Conservation (phyloP, 495 filamentous ascomycete genomes). For the Delitschia confertaspora region DNA sequence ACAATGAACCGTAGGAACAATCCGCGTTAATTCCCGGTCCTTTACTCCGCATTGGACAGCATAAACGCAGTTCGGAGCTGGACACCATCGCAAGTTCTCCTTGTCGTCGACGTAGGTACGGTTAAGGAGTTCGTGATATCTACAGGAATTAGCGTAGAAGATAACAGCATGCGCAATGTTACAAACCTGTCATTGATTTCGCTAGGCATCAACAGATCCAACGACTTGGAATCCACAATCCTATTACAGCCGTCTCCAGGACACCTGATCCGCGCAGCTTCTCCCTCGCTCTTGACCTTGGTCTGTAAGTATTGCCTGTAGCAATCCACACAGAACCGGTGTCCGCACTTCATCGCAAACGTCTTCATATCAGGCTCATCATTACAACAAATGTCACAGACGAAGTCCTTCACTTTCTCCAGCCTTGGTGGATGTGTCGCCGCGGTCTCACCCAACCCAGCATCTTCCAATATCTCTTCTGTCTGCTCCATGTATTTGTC, state of each 20-base stretch:
- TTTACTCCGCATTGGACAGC: conserved; percentile 84
- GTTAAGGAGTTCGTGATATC: conserved; percentile 79
- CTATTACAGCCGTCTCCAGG: conserved; percentile 78
- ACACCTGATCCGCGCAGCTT: conserved; percentile 90
- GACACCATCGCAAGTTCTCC: conserved; percentile 92
- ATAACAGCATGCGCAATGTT: not conserved
- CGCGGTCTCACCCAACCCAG: conserved; percentile 65
- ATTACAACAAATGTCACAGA: conserved; percentile 94
- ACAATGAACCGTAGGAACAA: conserved; percentile 86
- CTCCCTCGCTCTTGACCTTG: conserved; percentile 91
- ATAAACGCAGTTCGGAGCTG: conserved; percentile 88
- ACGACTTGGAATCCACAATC: conserved; percentile 82
- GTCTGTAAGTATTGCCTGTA: conserved; percentile 83
- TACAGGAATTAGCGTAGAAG: conserved; percentile 28
- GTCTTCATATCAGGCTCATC: conserved; percentile 70
- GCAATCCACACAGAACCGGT: conserved; percentile 91
- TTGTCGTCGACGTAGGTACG: conserved; percentile 96
- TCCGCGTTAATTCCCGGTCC: conserved; percentile 66
- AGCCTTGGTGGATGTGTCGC: conserved; percentile 51
- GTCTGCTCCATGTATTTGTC: conserved; percentile 88
- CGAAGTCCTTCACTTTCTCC: conserved; percentile 63
- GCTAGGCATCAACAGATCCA: conserved; percentile 69
- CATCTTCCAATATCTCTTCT: conserved; percentile 68
- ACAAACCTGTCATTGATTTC: conserved; percentile 59
- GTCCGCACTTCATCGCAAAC: conserved; percentile 91